Conservation (phyloP, 1,284 basidiomycete species). For the Entoloma clypeatum region DNA sequence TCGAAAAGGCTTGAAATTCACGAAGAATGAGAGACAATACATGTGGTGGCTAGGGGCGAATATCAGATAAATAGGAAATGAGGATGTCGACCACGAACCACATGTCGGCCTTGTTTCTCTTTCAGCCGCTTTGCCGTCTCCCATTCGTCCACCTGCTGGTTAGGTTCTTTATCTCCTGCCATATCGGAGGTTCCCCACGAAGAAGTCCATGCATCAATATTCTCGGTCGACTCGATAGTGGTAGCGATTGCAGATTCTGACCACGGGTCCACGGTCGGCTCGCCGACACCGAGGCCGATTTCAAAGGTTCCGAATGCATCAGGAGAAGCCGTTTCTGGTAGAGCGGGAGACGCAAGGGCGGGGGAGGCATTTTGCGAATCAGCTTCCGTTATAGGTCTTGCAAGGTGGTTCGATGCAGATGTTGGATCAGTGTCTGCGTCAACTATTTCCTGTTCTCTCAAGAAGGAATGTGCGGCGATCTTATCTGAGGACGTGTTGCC, state of each 20-base stretch:
- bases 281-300: slow-evolving; percentile 34
- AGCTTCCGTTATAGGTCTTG: slow-evolving; percentile 1
- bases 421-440: slow-evolving; percentile 11
- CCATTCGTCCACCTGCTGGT: slow-evolving; percentile 54
- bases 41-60: slow-evolving; percentile 54
- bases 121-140: slow-evolving; percentile 57
- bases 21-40: slow-evolving; percentile 52
- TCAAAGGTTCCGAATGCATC: slow-evolving; percentile 66
- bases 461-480: slow-evolving; percentile 11
- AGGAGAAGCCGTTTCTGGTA: slow-evolving; percentile 33
- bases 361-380: slow-evolving; percentile 7
- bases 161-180: slow-evolving; percentile 26
- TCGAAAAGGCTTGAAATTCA: slow-evolving; percentile 47
- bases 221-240: slow-evolving; percentile 18
- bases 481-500: slow-evolving; percentile 23
- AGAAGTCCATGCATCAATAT: slow-evolving; percentile 46
- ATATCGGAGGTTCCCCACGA: slow-evolving; percentile 29
- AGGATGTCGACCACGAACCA: slow-evolving; percentile 45
- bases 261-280: slow-evolving; percentile 34
- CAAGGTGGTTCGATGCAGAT: slow-evolving; percentile 6
- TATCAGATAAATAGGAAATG: slow-evolving; percentile 13
- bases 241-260: slow-evolving; percentile 28
- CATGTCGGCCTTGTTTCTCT: slow-evolving; percentile 52
- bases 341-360: slow-evolving; percentile 5
- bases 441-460: slow-evolving; percentile 7